Evolutionary conservation across 768 basidiomycete species (phyloP).

Genomic region (Tulasnella sp.): DNA sequence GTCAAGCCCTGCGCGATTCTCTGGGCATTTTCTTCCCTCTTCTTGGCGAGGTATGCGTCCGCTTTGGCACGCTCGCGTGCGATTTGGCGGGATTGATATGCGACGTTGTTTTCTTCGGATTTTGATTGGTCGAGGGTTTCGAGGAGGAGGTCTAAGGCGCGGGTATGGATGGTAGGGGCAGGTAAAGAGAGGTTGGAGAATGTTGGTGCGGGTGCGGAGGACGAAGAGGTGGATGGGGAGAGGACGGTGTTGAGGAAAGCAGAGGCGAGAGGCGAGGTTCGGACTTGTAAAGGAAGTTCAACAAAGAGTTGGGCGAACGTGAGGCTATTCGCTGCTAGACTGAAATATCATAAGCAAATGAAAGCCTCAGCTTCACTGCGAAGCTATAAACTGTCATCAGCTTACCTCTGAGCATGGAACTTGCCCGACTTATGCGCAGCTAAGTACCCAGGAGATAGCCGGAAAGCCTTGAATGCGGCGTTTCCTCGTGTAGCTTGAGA

Average conservation of each 20-base stretch:
- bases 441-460: slow-evolving; percentile 69
- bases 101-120: slow-evolving; percentile 87
- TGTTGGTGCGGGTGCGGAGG: slow-evolving; percentile 6
- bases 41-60: slow-evolving; percentile 71
- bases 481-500: slow-evolving; percentile 74
- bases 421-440: slow-evolving; percentile 74
- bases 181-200: slow-evolving; percentile 32
- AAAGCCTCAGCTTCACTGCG: slow-evolving; percentile 22
- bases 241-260: slow-evolving; percentile 66
- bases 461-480: slow-evolving; percentile 82
- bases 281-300: slow-evolving; percentile 77
- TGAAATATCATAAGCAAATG: slow-evolving; percentile 31
- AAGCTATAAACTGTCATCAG: not conserved
- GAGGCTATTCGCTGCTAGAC: slow-evolving; percentile 69
- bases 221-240: slow-evolving; percentile 34
- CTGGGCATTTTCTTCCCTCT: slow-evolving; percentile 78
- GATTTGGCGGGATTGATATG: slow-evolving; percentile 81
- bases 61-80: slow-evolving; percentile 73
- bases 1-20: slow-evolving; percentile 75
- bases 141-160: slow-evolving; percentile 74
- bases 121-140: slow-evolving; percentile 80
- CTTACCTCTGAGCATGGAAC: slow-evolving; percentile 79
- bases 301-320: slow-evolving; percentile 82
- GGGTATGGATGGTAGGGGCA: slow-evolving; percentile 57
- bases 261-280: slow-evolving; percentile 69